A percentile compares a stretch with the other conserved stretches of the same genome.
phyloP scores from a whole-genome alignment of 2,329 filamentous ascomycete species.

The Exophiala oligosperma region DNA sequence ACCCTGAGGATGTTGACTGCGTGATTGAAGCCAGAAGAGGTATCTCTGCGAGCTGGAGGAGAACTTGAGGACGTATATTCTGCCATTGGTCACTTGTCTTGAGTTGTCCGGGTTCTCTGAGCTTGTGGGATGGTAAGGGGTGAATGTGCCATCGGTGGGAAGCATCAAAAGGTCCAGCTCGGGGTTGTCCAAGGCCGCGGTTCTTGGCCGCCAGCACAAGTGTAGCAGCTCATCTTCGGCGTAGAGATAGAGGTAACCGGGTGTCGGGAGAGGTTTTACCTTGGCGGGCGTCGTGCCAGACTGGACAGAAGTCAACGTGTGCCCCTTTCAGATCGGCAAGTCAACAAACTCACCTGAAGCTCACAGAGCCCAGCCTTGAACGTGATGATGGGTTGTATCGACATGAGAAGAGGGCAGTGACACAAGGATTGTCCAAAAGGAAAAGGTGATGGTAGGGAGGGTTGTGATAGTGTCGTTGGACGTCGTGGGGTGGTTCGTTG shows the following conservation, averaged over 20 bases:
- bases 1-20: slow-evolving; percentile 70
- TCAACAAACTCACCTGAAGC: slow-evolving; percentile 63
- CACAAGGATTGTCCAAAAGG: no score
- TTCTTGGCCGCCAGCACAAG: slow-evolving; percentile 93
- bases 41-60: slow-evolving; percentile 85
- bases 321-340: not conserved
- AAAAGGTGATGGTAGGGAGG: no score
- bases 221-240: slow-evolving; percentile 91
- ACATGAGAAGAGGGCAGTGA: slow-evolving; percentile 58
- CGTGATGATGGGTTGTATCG: slow-evolving; percentile 81
- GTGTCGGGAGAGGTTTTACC: slow-evolving; percentile 70
- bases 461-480: no score
- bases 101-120: slow-evolving; percentile 60
- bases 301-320: not conserved
- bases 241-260: slow-evolving; percentile 91
- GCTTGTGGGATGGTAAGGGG: slow-evolving; percentile 68
- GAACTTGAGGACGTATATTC: slow-evolving; percentile 93
- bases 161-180: slow-evolving; percentile 93
- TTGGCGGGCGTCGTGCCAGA: slow-evolving; percentile 57
- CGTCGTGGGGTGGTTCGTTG: no score
- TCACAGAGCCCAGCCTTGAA: slow-evolving; percentile 95
- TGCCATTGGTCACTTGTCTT: slow-evolving; percentile 72
- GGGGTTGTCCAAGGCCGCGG: slow-evolving; percentile 67
- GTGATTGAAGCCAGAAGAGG: slow-evolving; percentile 95
- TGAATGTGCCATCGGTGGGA: slow-evolving; percentile 82